Base-by-base conservation (phyloP, 257 asterid species). In the Misopates orontium region DNA sequence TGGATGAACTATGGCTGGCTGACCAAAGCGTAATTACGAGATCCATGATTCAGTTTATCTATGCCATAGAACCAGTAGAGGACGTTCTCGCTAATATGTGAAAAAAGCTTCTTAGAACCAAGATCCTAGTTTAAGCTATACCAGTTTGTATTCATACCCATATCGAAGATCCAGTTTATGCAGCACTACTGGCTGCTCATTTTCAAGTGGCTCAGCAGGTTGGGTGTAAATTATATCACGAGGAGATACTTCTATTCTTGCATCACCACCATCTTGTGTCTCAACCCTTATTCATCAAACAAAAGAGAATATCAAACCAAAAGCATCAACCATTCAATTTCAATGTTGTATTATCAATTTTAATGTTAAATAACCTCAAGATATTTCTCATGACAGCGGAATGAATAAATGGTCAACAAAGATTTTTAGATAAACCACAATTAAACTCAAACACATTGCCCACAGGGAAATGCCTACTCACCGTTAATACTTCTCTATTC, bases 201-300 rank as follows among this genome's bases (percentile, higher is more conserved):
- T 77, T 73, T 79, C 88, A 56, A 71, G 85, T 65, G 84, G 80
- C 78, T 84, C 96, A 69, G 96, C 96, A 72, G 90, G 81, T 75
- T 94, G 91, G 32, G 91, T 73, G 77, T 88, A 94, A 73, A 94
- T 74, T 72, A 94, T 90, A 77, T 94, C 99, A 65, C 99, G 97
- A 18, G 99, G 99, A 74, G 96, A 94, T 70, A 85, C 88, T 64
- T 94, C 96, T 15, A 88, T 74, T 80, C 83, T 94, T 67, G 99
- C 97, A 88, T 94, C 99, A 69, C 99, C 99, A 11, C 96, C 96
- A 64, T 94, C 99, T 74, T 90, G 97, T 54, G 99, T 88, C 96
- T 88, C 98, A 70, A 81, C 98, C 98, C 99, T 82, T 82, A 62
- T 65, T 58, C 56, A 71, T 69, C 62, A 64, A 23, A 14, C 40